A percentile compares a stretch with the other conserved stretches of the same genome.
phyloP scores from a whole-genome alignment of 768 basidiomycete species.

The Trametes villosa region DNA sequence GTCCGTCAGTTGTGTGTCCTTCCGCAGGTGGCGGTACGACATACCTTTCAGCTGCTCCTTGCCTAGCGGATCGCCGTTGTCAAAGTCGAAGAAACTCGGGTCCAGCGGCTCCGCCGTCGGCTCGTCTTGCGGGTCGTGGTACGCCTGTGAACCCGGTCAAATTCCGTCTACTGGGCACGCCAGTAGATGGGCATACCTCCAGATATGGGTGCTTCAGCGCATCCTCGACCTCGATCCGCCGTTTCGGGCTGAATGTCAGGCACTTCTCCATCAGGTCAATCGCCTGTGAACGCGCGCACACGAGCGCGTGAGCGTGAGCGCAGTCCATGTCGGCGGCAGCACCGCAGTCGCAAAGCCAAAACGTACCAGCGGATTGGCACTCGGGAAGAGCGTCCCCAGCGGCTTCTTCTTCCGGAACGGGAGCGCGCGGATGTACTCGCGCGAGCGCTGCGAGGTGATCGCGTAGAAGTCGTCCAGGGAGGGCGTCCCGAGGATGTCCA shows the following conservation, averaged over 20 bases:
- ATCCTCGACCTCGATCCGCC: slow-evolving; percentile 86
- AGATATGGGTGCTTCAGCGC: slow-evolving; percentile 91
- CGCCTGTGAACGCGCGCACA: slow-evolving; percentile 44
- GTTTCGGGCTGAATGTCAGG: slow-evolving; percentile 84
- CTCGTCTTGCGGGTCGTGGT: slow-evolving; percentile 90
- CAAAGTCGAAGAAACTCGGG: slow-evolving; percentile 84
- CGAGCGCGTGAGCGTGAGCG: not conserved
- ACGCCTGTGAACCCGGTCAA: slow-evolving; percentile 53
- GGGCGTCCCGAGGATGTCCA: slow-evolving; percentile 91
- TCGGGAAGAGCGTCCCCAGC: slow-evolving; percentile 71
- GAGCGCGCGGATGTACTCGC: slow-evolving; percentile 88
- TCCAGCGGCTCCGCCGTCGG: slow-evolving; percentile 78
- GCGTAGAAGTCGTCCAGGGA: slow-evolving; percentile 95
- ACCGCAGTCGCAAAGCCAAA: slow-evolving; percentile 28
- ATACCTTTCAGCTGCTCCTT: slow-evolving; percentile 75
- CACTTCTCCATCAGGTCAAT: slow-evolving; percentile 81
- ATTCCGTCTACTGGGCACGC: not conserved
- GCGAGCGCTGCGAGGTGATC: slow-evolving; percentile 76
- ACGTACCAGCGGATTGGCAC: slow-evolving; percentile 68
- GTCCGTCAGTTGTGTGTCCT: not conserved
- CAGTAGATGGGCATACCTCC: slow-evolving; percentile 49
- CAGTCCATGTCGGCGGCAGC: not conserved
- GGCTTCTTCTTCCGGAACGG: slow-evolving; percentile 84
- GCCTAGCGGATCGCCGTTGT: slow-evolving; percentile 63
- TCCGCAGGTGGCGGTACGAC: not conserved